Conservation (phyloP, 306 rosid species). For the Ammopiptanthus mongolicus region DNA sequence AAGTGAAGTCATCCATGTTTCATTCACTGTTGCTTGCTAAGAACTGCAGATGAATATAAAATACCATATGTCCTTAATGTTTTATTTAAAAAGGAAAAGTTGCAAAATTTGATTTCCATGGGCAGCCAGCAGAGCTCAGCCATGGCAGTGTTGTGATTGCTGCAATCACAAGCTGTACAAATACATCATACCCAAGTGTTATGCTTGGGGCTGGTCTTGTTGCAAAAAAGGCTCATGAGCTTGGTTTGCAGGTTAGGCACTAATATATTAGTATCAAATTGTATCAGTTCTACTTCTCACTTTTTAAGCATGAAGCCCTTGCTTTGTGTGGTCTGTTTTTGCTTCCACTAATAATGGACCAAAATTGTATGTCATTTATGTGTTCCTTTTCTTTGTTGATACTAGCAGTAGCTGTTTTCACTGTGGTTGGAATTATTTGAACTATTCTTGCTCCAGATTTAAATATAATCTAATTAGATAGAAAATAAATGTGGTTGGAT, state of each 20-base stretch:
- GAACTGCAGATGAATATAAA: background rate
- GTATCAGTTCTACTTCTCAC: no score
- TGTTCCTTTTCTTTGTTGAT: background rate
- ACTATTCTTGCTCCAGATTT: slow-evolving; percentile 99
- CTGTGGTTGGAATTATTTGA: slow-evolving; percentile 90
- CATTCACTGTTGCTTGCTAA: slow-evolving; percentile 8
- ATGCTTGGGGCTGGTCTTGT: slow-evolving; percentile 98
- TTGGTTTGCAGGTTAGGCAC: slow-evolving; percentile 70
- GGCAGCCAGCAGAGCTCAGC: slow-evolving; percentile 85
- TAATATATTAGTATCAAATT: background rate
- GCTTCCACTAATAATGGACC: background rate
- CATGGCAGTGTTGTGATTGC: slow-evolving; percentile 94
- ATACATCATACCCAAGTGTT: slow-evolving; percentile 94
- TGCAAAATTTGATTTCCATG: slow-evolving; percentile 80
- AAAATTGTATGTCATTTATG: background rate
- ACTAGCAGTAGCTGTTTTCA: background rate
- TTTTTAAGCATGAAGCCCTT: no score
- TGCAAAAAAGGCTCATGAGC: slow-evolving; percentile 85
- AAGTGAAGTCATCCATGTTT: slow-evolving; percentile 7
- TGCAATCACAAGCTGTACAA: slow-evolving; percentile 95
- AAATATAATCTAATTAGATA: no score
- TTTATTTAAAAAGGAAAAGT: no score
- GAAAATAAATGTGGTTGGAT: no score
- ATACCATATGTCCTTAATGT: background rate
- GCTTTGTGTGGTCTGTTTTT: no score